Percentiles rank a stretch among this genome's conserved stretches.
Conservation (phyloP, 1,284 basidiomycete genomes). For the Ustilago esculenta region DNA sequence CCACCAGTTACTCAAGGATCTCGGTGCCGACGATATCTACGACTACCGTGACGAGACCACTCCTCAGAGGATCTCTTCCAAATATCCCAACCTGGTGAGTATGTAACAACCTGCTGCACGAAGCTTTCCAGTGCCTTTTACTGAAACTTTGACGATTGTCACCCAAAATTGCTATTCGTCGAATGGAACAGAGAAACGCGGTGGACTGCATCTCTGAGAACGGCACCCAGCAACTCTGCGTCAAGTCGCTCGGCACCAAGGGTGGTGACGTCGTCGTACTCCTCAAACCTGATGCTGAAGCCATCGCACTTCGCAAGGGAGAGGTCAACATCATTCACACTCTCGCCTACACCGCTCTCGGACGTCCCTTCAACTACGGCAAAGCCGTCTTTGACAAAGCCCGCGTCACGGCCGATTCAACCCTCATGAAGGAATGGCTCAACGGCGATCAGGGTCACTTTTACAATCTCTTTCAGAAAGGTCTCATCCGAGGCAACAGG, state of each 20-base stretch:
- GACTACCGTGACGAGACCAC: conserved; percentile 71
- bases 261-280: conserved; percentile 54
- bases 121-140: too few species aligned
- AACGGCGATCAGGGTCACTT: conserved; percentile 52
- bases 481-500: conserved; percentile 53
- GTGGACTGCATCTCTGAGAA: conserved; percentile 63
- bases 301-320: conserved; percentile 46
- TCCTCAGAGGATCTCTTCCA: conserved; percentile 53
- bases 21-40: conserved; percentile 59
- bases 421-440: conserved; percentile 41
- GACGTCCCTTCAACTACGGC: conserved; percentile 53
- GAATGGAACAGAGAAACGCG: conserved; percentile 33
- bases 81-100: conserved; percentile 55
- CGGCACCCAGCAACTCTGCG: conserved; percentile 55
- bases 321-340: conserved; percentile 57
- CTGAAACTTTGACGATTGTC: not conserved
- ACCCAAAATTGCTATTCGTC: not conserved
- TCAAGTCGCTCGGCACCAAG: conserved; percentile 44
- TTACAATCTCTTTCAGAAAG: conserved; percentile 43
- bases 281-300: conserved; percentile 56
- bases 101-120: not conserved
- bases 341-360: conserved; percentile 56
- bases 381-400: conserved; percentile 39
- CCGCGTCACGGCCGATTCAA: conserved; percentile 28
- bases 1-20: conserved; percentile 50